A percentile compares a stretch with the other conserved stretches of the same genome.
Evolutionary conservation across 805 yeast species (phyloP).

Genomic region (Millerozyma acaciae): DNA sequence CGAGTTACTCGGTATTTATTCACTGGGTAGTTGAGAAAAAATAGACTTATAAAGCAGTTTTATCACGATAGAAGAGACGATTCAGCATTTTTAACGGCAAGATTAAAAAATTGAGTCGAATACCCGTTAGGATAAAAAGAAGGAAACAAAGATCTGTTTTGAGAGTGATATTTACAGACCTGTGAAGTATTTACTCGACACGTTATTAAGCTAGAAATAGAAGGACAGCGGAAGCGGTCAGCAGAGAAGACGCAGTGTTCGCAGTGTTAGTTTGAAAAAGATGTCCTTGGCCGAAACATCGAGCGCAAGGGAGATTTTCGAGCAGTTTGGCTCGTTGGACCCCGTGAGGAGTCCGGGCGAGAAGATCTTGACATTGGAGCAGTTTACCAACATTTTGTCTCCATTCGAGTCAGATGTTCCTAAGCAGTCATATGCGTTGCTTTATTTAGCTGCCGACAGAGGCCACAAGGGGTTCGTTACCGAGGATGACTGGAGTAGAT

Average conservation of each 20-base stretch:
- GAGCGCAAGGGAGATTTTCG: constrained; percentile 32
- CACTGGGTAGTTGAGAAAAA: too few species aligned
- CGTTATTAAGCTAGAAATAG: not conserved
- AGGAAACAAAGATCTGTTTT: too few species aligned
- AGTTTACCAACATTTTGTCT: constrained; percentile 35
- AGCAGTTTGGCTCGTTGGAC: constrained; percentile 33
- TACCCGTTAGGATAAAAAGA: too few species aligned
- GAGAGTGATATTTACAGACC: too few species aligned
- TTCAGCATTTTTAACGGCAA: too few species aligned
- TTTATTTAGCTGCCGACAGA: constrained; percentile 79
- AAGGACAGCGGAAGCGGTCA: not conserved
- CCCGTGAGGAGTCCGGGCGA: constrained; percentile 13
- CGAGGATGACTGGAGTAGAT: constrained; percentile 68
- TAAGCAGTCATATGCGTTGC: constrained; percentile 42
- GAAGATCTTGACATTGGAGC: constrained; percentile 29
- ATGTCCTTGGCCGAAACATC: constrained; percentile 11
- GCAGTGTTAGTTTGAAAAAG: too few species aligned
- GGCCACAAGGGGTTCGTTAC: constrained; percentile 63
- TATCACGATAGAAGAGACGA: too few species aligned
- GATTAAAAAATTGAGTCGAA: too few species aligned
- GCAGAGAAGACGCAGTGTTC: not conserved
- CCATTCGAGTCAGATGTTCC: constrained; percentile 41
- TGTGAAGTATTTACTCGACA: too few species aligned
- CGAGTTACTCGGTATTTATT: too few species aligned
- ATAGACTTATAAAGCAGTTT: too few species aligned